Base-by-base conservation (phyloP, 176 grass and related monocot species). In the Alloteropsis semialata region DNA sequence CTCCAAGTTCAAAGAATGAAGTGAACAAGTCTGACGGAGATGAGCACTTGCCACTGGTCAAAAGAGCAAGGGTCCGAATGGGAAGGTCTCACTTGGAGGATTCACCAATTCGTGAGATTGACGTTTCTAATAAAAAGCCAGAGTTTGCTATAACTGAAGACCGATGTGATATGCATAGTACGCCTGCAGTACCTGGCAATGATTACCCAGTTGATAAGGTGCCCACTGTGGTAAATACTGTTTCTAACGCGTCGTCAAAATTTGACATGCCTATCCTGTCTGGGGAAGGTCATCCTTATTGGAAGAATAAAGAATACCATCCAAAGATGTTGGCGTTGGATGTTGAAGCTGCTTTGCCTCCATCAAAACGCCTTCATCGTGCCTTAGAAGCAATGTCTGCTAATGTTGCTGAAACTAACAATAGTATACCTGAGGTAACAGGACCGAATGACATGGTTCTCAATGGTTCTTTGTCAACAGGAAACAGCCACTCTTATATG, bases 371-470 rank as follows among this genome's bases (percentile, higher is more conserved):
- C n/a, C 89, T 98, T 71, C 96, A 98, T 75, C 90, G 93, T 72
- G 96, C 96, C 28, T 88, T 98, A 79, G 93, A 98, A 88, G 96
- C 96, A 49, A 98, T 98, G 96, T 98, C 87, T 58, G 96, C 96
- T 76, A 93, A 98, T 90, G 89, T 89, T 80, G 91, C 81, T 25
- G 90, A 93, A 91, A 82, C 84, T 81, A 82, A n/a, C 62, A 77
- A 45, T 76, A 82, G 81, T 82, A 51, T 63, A 39, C 64, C 82
- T 75, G 80, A 92, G 82, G 84, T 45, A 30, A 77, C 57, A 74
- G 75, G 72, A 39, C 62, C 55, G 14, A 84, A 63, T 30, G 69
- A 89, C 27, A 81, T 78, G 73, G 77, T 70, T 49, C 24, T 75
- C 54, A 92, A 87, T 90, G 85, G 62, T 12, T 86, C 39, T 30